Percentiles rank a stretch among this genome's conserved stretches.
phyloP scores from a whole-genome alignment of 371 early-diverging fungal genomes.

The Thermomucor indicae-seudaticae region DNA sequence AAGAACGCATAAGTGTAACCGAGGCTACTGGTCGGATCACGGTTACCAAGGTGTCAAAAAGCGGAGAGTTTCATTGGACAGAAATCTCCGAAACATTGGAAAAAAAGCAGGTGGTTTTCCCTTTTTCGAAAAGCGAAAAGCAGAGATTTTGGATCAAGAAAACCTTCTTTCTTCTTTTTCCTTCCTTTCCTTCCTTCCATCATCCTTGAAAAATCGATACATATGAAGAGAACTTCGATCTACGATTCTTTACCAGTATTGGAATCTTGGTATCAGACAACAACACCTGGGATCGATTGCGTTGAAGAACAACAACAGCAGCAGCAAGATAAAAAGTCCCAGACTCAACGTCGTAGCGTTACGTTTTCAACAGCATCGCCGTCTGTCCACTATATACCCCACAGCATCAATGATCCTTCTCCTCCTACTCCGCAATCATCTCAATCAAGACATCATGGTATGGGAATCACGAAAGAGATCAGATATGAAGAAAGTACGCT shows the following conservation, averaged over 20 bases:
- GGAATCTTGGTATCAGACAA: constrained; percentile 29
- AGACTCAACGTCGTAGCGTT: constrained; percentile 14
- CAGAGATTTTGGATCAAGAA: background rate
- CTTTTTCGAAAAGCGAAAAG: constrained; percentile 1
- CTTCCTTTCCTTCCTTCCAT: constrained; percentile 5
- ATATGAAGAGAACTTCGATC: constrained; percentile 16
- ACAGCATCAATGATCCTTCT: background rate
- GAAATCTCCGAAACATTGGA: no score
- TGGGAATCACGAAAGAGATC: background rate
- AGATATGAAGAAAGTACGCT: no score
- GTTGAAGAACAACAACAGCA: background rate
- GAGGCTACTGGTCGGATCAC: no score
- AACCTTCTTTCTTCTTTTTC: background rate
- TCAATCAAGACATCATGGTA: no score
- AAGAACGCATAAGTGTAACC: no score
- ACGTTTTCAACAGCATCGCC: constrained; percentile 34
- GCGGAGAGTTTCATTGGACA: no score
- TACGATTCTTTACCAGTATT: constrained; percentile 31
- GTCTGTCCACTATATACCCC: constrained; percentile 18
- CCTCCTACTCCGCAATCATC: no score
- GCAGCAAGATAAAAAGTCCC: background rate
- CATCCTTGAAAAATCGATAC: constrained; percentile 1
- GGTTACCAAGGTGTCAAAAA: no score
- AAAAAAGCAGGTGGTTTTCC: no score
- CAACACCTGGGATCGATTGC: background rate